Conservation (phyloP, 768 basidiomycete genomes). For the Amylocystis lapponica region DNA sequence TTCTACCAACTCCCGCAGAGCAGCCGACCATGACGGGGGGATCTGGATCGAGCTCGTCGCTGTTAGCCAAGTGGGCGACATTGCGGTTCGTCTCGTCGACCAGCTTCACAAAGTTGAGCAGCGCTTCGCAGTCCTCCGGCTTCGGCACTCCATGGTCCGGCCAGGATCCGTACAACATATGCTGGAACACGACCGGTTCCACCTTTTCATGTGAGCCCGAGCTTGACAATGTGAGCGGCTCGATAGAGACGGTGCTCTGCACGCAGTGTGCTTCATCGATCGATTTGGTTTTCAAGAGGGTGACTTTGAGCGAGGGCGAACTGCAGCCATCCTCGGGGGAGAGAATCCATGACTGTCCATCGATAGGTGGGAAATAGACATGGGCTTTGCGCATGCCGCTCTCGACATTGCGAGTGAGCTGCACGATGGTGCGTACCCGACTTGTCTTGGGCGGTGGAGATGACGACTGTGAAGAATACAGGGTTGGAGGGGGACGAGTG, state of each 20-base stretch:
- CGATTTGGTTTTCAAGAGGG: conserved; percentile 39
- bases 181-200: conserved; percentile 51
- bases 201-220: conserved; percentile 10
- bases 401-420: conserved; percentile 74
- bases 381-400: conserved; percentile 67
- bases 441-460: conserved; percentile 23
- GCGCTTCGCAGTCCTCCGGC: conserved; percentile 48
- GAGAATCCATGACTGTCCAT: conserved; percentile 46
- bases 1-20: conserved; percentile 84
- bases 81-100: conserved; percentile 60
- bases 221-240: conserved; percentile 8
- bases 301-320: conserved; percentile 48
- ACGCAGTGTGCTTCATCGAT: conserved; percentile 57
- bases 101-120: conserved; percentile 58
- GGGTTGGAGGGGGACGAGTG: conserved; percentile 21
- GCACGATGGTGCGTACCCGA: conserved; percentile 70
- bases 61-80: conserved; percentile 24
- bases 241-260: conserved; percentile 52
- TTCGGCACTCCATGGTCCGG: conserved; percentile 82
- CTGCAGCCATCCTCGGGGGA: conserved; percentile 38
- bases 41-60: conserved; percentile 39
- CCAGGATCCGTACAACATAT: conserved; percentile 73
- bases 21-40: conserved; percentile 82
- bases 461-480: conserved; percentile 5
- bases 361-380: conserved; percentile 61